Evolutionary conservation across 2,329 filamentous ascomycete genomes (phyloP).

Genomic region (Talaromyces sp.): DNA sequence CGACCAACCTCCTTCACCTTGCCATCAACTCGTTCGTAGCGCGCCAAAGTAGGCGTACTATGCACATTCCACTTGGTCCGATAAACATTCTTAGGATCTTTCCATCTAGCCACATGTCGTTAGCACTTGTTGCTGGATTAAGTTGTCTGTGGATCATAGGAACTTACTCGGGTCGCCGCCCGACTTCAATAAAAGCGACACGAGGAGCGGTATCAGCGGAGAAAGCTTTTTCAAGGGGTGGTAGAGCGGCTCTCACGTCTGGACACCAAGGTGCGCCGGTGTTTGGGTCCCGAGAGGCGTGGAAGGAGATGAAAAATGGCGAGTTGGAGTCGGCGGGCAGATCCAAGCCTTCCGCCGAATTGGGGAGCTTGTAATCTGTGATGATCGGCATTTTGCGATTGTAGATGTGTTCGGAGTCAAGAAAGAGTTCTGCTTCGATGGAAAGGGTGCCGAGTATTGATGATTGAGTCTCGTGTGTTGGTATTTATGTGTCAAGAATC

Average conservation of each 20-base stretch:
- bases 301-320: constrained; percentile 36
- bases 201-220: constrained; percentile 22
- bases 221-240: constrained; percentile 32
- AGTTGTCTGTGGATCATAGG: not conserved
- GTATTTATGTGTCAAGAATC: not conserved
- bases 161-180: constrained; percentile 34
- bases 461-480: not conserved
- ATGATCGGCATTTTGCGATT: constrained; percentile 28
- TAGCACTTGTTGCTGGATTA: not conserved
- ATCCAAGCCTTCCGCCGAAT: constrained; percentile 27
- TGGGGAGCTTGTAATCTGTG: constrained; percentile 23
- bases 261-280: constrained; percentile 42
- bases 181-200: constrained; percentile 34
- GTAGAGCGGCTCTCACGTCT: constrained; percentile 38
- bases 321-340: constrained; percentile 21
- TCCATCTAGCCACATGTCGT: constrained; percentile 31
- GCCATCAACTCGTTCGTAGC: constrained; percentile 32
- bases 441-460: not conserved
- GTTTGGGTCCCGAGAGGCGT: constrained; percentile 33
- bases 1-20: constrained; percentile 31
- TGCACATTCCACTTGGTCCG: constrained; percentile 35
- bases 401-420: not conserved
- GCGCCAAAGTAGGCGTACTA: constrained; percentile 35
- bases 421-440: not conserved
- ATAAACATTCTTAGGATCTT: constrained; percentile 30